phyloP scores from a whole-genome alignment of 1,284 basidiomycete species.

The Golubevia pallescens region DNA sequence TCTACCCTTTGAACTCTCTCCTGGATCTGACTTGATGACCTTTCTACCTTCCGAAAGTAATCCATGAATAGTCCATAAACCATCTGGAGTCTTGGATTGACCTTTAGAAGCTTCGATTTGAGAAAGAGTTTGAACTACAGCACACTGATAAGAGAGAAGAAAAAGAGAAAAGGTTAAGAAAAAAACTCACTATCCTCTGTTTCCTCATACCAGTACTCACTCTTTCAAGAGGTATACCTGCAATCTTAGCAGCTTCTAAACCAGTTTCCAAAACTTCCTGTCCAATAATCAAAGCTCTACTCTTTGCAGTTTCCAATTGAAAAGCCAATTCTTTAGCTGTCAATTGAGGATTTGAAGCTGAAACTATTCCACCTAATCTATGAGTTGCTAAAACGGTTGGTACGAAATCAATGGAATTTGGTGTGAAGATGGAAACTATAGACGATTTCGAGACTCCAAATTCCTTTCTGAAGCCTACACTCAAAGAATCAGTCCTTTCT shows the following conservation, averaged over 20 bases:
- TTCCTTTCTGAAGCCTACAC: conserved; percentile 15
- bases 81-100: background rate
- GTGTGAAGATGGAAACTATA: conserved; percentile 27
- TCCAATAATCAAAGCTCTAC: conserved; percentile 31
- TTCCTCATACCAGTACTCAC: conserved; percentile 30
- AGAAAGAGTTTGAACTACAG: background rate
- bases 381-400: conserved; percentile 36
- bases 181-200: conserved; percentile 28
- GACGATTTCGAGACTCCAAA: conserved; percentile 16
- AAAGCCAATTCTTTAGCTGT: conserved; percentile 35
- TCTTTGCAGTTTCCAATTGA: conserved; percentile 32
- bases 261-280: conserved; percentile 29
- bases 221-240: conserved; percentile 28
- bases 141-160: background rate
- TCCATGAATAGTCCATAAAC: conserved; percentile 16
- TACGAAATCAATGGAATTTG: conserved; percentile 42
- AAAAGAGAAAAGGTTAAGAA: too few relatives aligned
- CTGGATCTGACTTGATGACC: conserved; percentile 21
- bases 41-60: conserved; percentile 36
- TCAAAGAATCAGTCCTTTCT: conserved; percentile 28
- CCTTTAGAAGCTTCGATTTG: background rate
- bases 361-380: conserved; percentile 34
- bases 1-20: conserved; percentile 18
- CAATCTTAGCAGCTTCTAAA: conserved; percentile 34
- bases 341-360: conserved; percentile 42